Evolutionary conservation across 1,139 yeast species (phyloP).

Genomic region (Pichia sp.): DNA sequence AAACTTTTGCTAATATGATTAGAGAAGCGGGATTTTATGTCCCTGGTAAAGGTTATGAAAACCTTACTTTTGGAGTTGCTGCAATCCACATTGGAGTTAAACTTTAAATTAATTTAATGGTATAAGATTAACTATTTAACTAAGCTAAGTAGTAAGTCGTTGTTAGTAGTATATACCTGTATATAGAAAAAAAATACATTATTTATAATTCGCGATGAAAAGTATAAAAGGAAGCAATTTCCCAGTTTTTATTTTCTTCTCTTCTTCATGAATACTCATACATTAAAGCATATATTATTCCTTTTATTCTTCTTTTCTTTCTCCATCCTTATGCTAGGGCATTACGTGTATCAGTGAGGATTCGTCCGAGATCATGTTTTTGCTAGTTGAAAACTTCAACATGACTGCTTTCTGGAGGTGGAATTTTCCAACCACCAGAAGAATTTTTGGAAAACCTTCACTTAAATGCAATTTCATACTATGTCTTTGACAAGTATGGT

Average conservation of each 20-base stretch:
- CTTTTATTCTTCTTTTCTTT: constrained; percentile 7
- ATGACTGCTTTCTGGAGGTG: constrained; percentile 80
- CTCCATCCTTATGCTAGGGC: constrained; percentile 98
- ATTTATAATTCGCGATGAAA: neutral
- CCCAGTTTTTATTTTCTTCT: neutral
- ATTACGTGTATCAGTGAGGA: constrained; percentile 99
- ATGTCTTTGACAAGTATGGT: constrained; percentile 7
- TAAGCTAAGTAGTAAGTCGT: too few species aligned
- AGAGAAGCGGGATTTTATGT: constrained; percentile 91
- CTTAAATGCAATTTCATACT: neutral
- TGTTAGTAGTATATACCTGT: neutral
- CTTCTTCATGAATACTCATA: neutral
- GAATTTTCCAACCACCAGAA: constrained; percentile 41
- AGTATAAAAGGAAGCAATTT: constrained; percentile 8
- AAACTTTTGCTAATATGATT: constrained; percentile 84
- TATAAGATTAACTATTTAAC: too few species aligned
- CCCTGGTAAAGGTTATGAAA: constrained; percentile 87
- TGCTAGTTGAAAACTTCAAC: constrained; percentile 99
- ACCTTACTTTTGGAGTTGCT: constrained; percentile 93
- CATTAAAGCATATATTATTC: neutral
- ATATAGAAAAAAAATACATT: neutral
- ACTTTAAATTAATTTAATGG: constrained; percentile 32
- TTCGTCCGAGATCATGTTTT: constrained; percentile 99
- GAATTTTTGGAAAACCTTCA: constrained; percentile 65
- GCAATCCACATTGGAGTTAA: constrained; percentile 95